Percentiles rank a stretch among this genome's conserved stretches.
Conservation (phyloP, 768 basidiomycete species). For the Suillus luteus region DNA sequence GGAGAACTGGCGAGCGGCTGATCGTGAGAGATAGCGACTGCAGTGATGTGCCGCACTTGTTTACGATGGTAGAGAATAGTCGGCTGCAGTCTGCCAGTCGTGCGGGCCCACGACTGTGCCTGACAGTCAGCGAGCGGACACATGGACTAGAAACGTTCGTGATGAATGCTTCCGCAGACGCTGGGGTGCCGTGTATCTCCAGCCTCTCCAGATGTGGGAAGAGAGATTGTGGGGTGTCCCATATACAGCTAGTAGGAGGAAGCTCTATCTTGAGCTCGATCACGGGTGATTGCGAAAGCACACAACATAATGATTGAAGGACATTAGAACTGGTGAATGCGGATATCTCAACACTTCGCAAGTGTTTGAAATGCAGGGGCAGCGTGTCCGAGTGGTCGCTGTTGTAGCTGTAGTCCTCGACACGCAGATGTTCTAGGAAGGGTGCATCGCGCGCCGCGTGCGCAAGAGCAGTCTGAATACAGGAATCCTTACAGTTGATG, state of each 20-base stretch:
- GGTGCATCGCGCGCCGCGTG: slow-evolving; percentile 22
- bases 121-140: neutral
- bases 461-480: slow-evolving; percentile 19
- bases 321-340: slow-evolving; percentile 5
- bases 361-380: slow-evolving; percentile 7
- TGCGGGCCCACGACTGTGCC: slow-evolving; percentile 7
- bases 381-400: slow-evolving; percentile 1
- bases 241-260: slow-evolving; percentile 1
- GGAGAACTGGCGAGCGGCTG: slow-evolving; percentile 5
- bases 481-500: slow-evolving; percentile 14
- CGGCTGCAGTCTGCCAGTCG: slow-evolving; percentile 1
- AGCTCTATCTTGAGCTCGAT: slow-evolving; percentile 11
- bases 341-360: slow-evolving; percentile 4
- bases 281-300: slow-evolving; percentile 8
- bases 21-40: slow-evolving; percentile 7
- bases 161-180: neutral
- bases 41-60: neutral
- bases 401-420: slow-evolving; percentile 9
- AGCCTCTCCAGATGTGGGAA: slow-evolving; percentile 2
- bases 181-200: slow-evolving; percentile 2
- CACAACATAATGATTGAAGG: slow-evolving; percentile 1
- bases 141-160: neutral
- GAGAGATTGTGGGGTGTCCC: neutral
- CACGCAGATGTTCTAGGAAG: slow-evolving; percentile 15
- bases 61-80: slow-evolving; percentile 5